These are phyloP conservation scores for Kazachstania taianensis DNA, from an alignment of 805 yeast genomes.

Conservation along the genomic window DNA sequence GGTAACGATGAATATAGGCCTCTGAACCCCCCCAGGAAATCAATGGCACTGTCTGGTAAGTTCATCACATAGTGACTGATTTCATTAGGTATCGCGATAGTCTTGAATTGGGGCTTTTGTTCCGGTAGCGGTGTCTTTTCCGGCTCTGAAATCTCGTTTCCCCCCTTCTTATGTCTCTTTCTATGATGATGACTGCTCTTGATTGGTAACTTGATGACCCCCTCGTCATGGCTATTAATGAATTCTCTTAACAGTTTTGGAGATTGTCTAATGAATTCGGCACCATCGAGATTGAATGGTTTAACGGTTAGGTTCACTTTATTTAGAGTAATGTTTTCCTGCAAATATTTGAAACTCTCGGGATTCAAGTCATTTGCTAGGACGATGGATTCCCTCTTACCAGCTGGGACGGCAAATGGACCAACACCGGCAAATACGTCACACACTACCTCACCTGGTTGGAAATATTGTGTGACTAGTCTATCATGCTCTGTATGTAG, in stretches of 20 bases:
- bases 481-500: conserved; percentile 89
- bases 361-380: conserved; percentile 94
- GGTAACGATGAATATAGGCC: conserved; percentile 50
- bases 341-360: conserved; percentile 62
- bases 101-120: conserved; percentile 37
- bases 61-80: conserved; percentile 81
- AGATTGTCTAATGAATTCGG: conserved; percentile 61
- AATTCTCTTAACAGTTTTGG: conserved; percentile 42
- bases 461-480: conserved; percentile 46
- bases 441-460: conserved; percentile 65
- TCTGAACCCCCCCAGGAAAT: conserved; percentile 64
- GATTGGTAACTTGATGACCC: conserved; percentile 30
- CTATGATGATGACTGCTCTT: conserved; percentile 21
- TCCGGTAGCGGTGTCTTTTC: conserved; percentile 11
- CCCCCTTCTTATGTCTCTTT: conserved; percentile 30
- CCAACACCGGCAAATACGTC: conserved; percentile 99
- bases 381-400: conserved; percentile 66
- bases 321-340: conserved; percentile 53
- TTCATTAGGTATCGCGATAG: conserved; percentile 18
- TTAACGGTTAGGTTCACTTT: conserved; percentile 49
- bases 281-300: conserved; percentile 70
- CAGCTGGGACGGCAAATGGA: conserved; percentile 95
- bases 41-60: conserved; percentile 85
- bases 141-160: too few species aligned
- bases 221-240: conserved; percentile 28